Evolutionary conservation across 345 rosid genomes (phyloP), one percentile per base, ranked within the genome.

Genomic region (sweet orange (Citrus sinensis)): DNA sequence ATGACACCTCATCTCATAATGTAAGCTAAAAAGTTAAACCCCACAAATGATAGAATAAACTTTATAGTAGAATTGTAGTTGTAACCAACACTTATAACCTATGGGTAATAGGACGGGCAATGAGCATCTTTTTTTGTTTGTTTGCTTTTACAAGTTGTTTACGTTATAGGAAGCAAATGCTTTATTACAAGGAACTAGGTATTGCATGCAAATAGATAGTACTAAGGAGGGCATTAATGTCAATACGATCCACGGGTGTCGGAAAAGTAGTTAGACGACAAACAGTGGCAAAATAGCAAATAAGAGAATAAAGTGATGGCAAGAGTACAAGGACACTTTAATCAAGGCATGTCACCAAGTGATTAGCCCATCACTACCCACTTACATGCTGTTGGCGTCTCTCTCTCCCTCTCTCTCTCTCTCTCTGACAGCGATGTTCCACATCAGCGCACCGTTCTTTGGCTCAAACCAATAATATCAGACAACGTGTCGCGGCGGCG

Each of bases 291-390:
- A 22, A 70, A 67, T 16, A 17, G 88, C 67, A 81, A 82, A 40
- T 86, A 42, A 0, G 4, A 0, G 8, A 10, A 10, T 6, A 78
- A 83, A 40, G 71, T 3, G 27, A 77, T 59, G 85, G 85, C 77
- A 62, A 67, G 25, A 25, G 49, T 5, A 51, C 14, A 49, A 54
- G 55, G 81, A 79, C 81, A 78, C 84, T 80, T 79, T 70, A 76
- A 86, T 82, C 85, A 73, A 80, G 89, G 87, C 82, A 35, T 62
- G 71, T 54, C 75, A 71, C 74, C 49, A 27, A 75, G 77, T 82
- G 89, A 87, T 79, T 80, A 80, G 85, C 83, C 91, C 86, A 86
- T 85, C 85, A 84, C 84, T 61, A 79, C 83, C 74, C 82, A 73
- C 84, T 81, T 83, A 80, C 10, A 62, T 29, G 34, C 63, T 74